phyloP scores from a whole-genome alignment of 2,329 filamentous ascomycete genomes.

The Diaporthe vexans region DNA sequence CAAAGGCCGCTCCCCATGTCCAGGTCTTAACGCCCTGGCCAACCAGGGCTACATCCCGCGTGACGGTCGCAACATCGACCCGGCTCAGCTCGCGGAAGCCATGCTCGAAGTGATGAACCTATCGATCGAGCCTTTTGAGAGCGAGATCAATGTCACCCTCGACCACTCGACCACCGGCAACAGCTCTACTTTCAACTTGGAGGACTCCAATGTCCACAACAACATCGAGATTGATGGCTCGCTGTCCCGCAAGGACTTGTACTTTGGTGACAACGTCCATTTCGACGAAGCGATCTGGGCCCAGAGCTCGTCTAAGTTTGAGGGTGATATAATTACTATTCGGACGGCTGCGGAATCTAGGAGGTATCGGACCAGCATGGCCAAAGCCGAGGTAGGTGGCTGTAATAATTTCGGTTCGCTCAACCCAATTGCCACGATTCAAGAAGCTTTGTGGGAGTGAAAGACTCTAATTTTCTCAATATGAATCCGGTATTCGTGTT shows the following conservation, averaged over 20 bases:
- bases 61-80: slow-evolving; percentile 49
- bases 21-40: slow-evolving; percentile 54
- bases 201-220: slow-evolving; percentile 43
- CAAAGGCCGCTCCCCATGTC: slow-evolving; percentile 49
- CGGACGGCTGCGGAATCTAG: slow-evolving; percentile 40
- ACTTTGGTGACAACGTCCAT: slow-evolving; percentile 34
- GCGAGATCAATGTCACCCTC: slow-evolving; percentile 50
- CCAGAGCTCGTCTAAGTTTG: slow-evolving; percentile 37
- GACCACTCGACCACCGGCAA: slow-evolving; percentile 39
- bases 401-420: neutral
- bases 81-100: slow-evolving; percentile 45
- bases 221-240: slow-evolving; percentile 44
- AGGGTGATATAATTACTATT: slow-evolving; percentile 44
- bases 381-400: neutral
- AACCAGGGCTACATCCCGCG: slow-evolving; percentile 55
- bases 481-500: too few species aligned
- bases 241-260: slow-evolving; percentile 49
- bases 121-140: slow-evolving; percentile 45
- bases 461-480: too few species aligned
- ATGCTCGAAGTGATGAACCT: slow-evolving; percentile 50
- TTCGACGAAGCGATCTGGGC: slow-evolving; percentile 31
- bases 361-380: neutral
- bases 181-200: slow-evolving; percentile 44
- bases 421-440: too few species aligned
- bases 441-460: too few species aligned